Conservation (phyloP, 2,329 filamentous ascomycete species). For the Fusarium sp. region DNA sequence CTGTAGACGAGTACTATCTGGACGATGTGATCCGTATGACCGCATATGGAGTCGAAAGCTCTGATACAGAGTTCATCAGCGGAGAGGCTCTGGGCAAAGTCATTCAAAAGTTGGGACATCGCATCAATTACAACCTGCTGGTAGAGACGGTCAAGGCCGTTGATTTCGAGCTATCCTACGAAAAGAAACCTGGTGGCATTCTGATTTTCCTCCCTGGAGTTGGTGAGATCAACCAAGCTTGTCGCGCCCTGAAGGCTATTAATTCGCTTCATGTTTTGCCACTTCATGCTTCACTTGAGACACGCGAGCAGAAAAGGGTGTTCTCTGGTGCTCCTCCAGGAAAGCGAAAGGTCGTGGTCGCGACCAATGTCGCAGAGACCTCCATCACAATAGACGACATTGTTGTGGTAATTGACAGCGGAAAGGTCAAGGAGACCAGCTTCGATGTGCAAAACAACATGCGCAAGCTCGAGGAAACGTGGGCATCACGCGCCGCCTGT, state of each 20-base stretch:
- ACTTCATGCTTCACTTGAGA: constrained; percentile 90
- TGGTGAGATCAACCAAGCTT: constrained; percentile 86
- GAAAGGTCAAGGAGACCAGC: constrained; percentile 94
- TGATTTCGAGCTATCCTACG: constrained; percentile 74
- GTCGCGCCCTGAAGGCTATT: constrained; percentile 76
- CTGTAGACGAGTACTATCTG: constrained; percentile 90
- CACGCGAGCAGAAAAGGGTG: constrained; percentile 86
- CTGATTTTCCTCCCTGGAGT: constrained; percentile 95
- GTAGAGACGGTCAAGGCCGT: constrained; percentile 82
- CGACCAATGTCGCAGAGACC: constrained; percentile 97
- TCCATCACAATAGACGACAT: constrained; percentile 99
- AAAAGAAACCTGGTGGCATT: constrained; percentile 79
- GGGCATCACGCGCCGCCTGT: constrained; percentile 92
- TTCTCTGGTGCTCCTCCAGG: constrained; percentile 80
- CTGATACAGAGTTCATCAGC: constrained; percentile 56
- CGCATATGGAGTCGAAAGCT: constrained; percentile 68
- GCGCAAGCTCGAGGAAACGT: constrained; percentile 92
- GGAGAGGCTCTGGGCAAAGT: constrained; percentile 72
- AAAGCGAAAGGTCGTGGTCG: constrained; percentile 90
- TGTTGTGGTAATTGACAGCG: constrained; percentile 93
- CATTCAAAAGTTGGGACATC: constrained; percentile 77
- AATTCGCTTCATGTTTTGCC: constrained; percentile 78
- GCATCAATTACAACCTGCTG: constrained; percentile 92
- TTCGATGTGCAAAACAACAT: constrained; percentile 94
- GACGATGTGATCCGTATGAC: constrained; percentile 90